These are phyloP conservation scores for Tuctoria greenei DNA, from an alignment of 176 grass and related monocot species.

Conservation along the genomic window DNA sequence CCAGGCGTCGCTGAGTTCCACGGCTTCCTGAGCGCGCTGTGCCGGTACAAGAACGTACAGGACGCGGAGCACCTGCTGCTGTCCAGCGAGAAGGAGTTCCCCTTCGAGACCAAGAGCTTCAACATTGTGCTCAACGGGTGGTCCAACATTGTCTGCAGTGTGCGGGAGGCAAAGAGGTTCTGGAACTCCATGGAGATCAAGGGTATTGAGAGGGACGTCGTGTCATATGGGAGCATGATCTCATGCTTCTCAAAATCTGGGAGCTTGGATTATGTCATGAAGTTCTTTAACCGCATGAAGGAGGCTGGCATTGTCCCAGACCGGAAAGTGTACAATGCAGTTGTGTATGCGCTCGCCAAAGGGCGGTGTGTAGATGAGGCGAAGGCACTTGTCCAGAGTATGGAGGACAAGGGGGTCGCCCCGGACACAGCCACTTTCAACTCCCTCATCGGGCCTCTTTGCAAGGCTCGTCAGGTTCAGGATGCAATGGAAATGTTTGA, in stretches of 20 bases:
- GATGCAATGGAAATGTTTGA: slow-evolving; percentile 65
- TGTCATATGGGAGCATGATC: slow-evolving; percentile 82
- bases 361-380: slow-evolving; percentile 64
- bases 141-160: slow-evolving; percentile 61
- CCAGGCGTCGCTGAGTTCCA: slow-evolving; percentile 57
- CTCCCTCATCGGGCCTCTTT: slow-evolving; percentile 77
- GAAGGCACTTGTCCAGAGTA: slow-evolving; percentile 51
- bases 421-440: slow-evolving; percentile 67
- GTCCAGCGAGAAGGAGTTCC: slow-evolving; percentile 56
- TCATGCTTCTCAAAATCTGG: slow-evolving; percentile 84
- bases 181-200: slow-evolving; percentile 61
- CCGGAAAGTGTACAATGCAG: slow-evolving; percentile 70
- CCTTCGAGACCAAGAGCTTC: slow-evolving; percentile 84
- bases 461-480: slow-evolving; percentile 54
- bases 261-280: slow-evolving; percentile 70
- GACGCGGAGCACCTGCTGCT: slow-evolving; percentile 83
- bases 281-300: slow-evolving; percentile 75
- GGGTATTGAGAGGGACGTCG: slow-evolving; percentile 57
- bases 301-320: slow-evolving; percentile 61
- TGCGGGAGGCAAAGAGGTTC: slow-evolving; percentile 75
- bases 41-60: slow-evolving; percentile 75
- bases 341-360: slow-evolving; percentile 70
- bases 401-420: slow-evolving; percentile 61
- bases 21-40: slow-evolving; percentile 65
- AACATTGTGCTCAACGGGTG: slow-evolving; percentile 87